Base-by-base conservation (phyloP, 2,329 filamentous ascomycete genomes). In the Bipolaris cookei region DNA sequence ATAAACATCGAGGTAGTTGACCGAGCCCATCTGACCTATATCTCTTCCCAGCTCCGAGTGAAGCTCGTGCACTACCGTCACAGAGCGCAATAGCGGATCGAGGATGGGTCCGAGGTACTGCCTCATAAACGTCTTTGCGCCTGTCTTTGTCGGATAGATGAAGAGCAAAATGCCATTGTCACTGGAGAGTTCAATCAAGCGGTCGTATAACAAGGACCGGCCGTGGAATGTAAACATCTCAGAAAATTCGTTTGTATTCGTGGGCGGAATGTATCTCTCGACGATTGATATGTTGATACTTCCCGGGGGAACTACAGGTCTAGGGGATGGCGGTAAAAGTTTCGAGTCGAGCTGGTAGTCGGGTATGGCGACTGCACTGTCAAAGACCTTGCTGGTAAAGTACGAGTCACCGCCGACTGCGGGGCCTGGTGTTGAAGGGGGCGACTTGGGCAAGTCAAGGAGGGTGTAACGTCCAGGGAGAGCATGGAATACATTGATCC, bases 191-290 rank as follows among this genome's bases (percentile, higher is more conserved):
- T 89, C 86, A 23, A 80, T 77, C 20, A 89, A 75, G 20, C 86
- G 83, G 67, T 89, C 86, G 38, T 86, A 81, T 1, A 89, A 77
- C 46, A 86, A 78, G 0, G 86, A 88, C 4, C 68, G 68, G 4
- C 83, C 82, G 42, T 77, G 79, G 3, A 80, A 74, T 14, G 77
- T 79, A 70, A 88, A 88, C 66, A 88, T 81, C 61, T 86, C 82
- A 30, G 78, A 73, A 57, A 86, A 86, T 67, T 89, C 86, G 63
- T 84, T 80, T 0, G 76, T 68, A 20, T 82, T 86, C 0, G 84
- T 81, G 2, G 86, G 86, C 16, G 86, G 86, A n/a, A 89, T 85
- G 70, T 87, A 88, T 35, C 86, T 83, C 73, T 89, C 86, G 3
- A 88, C 79, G 11, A 88, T 79, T 1, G 85, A 84, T 38, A 88